Evolutionary conservation across 441 rosid species (phyloP), one percentile per base, ranked within the genome.

Genomic region (Eruca vesicaria): DNA sequence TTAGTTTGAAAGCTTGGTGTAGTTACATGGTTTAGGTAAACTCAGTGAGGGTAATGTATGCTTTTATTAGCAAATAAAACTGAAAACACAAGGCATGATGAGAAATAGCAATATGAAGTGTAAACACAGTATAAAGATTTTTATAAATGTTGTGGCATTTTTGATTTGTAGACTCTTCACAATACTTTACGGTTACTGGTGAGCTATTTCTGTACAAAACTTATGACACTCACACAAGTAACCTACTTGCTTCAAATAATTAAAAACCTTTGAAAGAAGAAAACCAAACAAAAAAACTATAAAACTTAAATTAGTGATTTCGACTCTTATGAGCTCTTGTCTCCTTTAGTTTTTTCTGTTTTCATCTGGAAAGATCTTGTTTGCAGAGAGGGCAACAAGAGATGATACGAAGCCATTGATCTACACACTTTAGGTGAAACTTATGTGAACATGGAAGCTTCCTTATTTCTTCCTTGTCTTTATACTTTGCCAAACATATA

Each of bases 311-410:
- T n/a, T 6, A 64, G 41, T 45, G 31, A 62, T 16, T 14, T 76
- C 38, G 16, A 75, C 75, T 76, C 71, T 21, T 57, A 57, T 28
- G 32, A 68, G 69, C 20, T 69, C 52, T 48, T 48, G 55, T 48
- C 55, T 48, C 21, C 55, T 48, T 58, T 62, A n/a, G 16, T 64
- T 3, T 43, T 14, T 45, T 69, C n/a, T 45, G 65, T 15, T 58
- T 55, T 52, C 84, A 95, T 79, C 88, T 86, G 63, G 88, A 86
- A 68, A 93, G 78, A 80, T 83, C 97, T 84, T 91, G 93, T 79
- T 95, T 95, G 70, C 97, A 95, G 63, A 93, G 95, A 45, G 99
- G 99, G 76, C 99, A 95, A 74, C 97, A 93, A 61, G 98, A 95
- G 52, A 91, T 88, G 43, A 95, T 93, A 68, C 84, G 83, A 66